phyloP scores from a whole-genome alignment of 352 stramenopile genomes.

The Lagenidium sp. region DNA sequence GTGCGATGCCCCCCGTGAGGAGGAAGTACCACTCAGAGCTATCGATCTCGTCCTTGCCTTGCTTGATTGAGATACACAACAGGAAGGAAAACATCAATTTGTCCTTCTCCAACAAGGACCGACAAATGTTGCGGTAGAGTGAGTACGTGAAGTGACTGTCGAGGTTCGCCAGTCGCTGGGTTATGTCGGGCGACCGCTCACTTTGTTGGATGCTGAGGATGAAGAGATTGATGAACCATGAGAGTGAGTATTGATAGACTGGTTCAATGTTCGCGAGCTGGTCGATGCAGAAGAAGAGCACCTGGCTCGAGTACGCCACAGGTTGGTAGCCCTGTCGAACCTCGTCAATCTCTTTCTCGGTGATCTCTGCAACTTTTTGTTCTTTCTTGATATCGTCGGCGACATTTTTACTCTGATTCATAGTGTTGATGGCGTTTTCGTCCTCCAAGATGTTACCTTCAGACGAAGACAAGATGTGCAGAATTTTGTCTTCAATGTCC shows the following conservation, averaged over 20 bases:
- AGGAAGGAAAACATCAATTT: slow-evolving; percentile 93
- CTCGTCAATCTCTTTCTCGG: slow-evolving; percentile 86
- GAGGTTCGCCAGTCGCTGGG: slow-evolving; percentile 71
- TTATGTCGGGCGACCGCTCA: slow-evolving; percentile 65
- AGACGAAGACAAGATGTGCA: slow-evolving; percentile 87
- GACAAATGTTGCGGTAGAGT: slow-evolving; percentile 90
- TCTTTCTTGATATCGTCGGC: slow-evolving; percentile 92
- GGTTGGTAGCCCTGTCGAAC: slow-evolving; percentile 86
- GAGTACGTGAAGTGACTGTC: slow-evolving; percentile 89
- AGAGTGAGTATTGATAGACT: slow-evolving; percentile 91
- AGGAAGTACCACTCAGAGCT: slow-evolving; percentile 90
- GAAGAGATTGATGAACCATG: slow-evolving; percentile 92
- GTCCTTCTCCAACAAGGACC: slow-evolving; percentile 90
- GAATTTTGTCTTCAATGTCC: slow-evolving; percentile 92
- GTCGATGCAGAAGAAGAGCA: slow-evolving; percentile 93
- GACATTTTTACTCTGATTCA: slow-evolving; percentile 87
- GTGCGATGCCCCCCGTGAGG: slow-evolving; percentile 88
- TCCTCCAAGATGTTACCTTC: slow-evolving; percentile 93
- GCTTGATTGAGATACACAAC: slow-evolving; percentile 82
- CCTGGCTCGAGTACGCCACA: slow-evolving; percentile 85
- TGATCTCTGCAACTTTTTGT: slow-evolving; percentile 85
- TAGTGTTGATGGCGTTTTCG: slow-evolving; percentile 88
- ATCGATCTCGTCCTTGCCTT: slow-evolving; percentile 72
- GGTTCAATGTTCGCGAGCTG: slow-evolving; percentile 92
- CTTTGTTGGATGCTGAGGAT: slow-evolving; percentile 84